Conservation (phyloP, 192 early-diverging fungal genomes). For the Backusella psychrophila region DNA sequence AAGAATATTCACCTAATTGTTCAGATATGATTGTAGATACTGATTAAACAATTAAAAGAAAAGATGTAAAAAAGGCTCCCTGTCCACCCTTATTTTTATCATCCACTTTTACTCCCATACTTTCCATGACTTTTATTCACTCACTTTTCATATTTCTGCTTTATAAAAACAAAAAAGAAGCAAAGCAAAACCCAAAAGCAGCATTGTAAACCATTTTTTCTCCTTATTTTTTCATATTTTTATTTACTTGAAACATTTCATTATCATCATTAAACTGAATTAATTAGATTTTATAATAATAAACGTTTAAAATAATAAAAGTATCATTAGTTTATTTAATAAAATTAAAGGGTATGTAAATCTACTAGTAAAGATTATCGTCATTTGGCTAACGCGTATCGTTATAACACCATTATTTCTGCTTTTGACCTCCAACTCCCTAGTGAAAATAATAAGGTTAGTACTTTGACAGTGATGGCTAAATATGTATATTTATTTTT, state of each 20-base stretch:
- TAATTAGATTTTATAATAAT: background rate
- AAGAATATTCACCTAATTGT: constrained; percentile 7
- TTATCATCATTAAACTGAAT: background rate
- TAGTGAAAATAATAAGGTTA: background rate
- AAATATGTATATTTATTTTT: background rate
- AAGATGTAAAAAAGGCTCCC: background rate
- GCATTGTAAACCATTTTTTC: background rate
- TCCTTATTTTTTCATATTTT: background rate
- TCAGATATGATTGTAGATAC: constrained; percentile 11
- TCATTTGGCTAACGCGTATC: background rate
- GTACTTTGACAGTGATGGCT: background rate
- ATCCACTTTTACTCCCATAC: background rate
- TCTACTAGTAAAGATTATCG: background rate
- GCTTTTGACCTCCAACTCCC: background rate
- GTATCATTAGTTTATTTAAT: background rate
- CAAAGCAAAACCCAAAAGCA: background rate
- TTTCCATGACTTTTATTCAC: background rate
- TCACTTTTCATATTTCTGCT: background rate
- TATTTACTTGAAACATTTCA: background rate
- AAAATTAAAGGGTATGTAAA: background rate
- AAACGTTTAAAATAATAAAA: background rate
- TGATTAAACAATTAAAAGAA: background rate
- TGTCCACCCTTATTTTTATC: background rate
- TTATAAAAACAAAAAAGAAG: background rate
- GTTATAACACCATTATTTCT: background rate